Evolutionary conservation across 106 monocot genomes (phyloP).

Genomic region (Dioscorea alata): DNA sequence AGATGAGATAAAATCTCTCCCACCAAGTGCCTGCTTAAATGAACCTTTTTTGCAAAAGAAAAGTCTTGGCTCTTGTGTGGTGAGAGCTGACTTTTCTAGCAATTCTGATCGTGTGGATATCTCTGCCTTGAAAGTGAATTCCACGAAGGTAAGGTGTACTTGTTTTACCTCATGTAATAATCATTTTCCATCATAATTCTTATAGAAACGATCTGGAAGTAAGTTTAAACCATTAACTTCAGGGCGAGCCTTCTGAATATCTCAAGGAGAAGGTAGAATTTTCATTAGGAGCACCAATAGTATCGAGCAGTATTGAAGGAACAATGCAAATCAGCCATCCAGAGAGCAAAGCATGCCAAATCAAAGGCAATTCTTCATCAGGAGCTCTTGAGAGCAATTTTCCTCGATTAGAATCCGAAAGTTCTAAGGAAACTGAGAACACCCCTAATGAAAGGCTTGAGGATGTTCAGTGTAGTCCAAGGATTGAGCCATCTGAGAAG

Average conservation of each 20-base stretch:
- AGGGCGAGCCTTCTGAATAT: slow-evolving; percentile 11
- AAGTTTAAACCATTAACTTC: slow-evolving; percentile 2
- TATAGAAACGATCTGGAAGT: neutral
- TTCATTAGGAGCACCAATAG: neutral
- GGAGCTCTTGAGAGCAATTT: neutral
- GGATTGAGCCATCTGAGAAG: slow-evolving; percentile 17
- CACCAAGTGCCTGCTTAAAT: neutral
- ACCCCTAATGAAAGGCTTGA: slow-evolving; percentile 5
- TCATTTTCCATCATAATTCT: neutral
- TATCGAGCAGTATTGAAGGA: neutral
- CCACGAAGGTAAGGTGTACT: neutral
- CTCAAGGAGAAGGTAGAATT: neutral
- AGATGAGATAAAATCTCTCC: neutral
- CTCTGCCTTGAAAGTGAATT: neutral
- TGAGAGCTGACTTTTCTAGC: slow-evolving; percentile 7
- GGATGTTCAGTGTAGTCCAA: neutral
- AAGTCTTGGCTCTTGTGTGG: no score
- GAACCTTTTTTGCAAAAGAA: neutral
- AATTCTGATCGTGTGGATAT: neutral
- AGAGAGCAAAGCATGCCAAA: slow-evolving; percentile 7
- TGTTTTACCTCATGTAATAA: neutral
- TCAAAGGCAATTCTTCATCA: slow-evolving; percentile 11
- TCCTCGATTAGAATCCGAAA: slow-evolving; percentile 6
- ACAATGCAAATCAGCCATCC: neutral
- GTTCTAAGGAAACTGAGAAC: slow-evolving; percentile 1